phyloP scores from a whole-genome alignment of 768 basidiomycete species.

The Termitomyces sp. region DNA sequence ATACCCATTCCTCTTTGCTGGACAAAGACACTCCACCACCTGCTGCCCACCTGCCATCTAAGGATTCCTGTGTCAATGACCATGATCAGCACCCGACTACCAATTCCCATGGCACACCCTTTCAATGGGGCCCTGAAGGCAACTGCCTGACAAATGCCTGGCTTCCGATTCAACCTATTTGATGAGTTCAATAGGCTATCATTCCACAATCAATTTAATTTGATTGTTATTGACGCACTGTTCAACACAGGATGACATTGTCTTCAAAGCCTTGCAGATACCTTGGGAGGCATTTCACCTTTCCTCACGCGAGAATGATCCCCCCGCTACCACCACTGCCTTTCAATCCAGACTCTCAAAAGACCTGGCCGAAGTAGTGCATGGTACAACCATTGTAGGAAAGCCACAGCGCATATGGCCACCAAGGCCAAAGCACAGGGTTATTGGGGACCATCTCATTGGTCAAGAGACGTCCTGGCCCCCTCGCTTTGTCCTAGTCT shows the following conservation, averaged over 20 bases:
- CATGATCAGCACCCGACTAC: too few relatives aligned
- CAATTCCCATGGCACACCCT: too few relatives aligned
- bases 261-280: too few relatives aligned
- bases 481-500: not conserved
- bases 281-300: too few relatives aligned
- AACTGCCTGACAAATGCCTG: not conserved
- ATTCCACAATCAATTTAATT: too few relatives aligned
- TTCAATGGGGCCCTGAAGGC: not conserved
- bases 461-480: slow-evolving; percentile 1
- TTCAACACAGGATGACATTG: too few relatives aligned
- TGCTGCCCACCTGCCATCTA: too few relatives aligned
- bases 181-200: slow-evolving; percentile 5
- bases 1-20: too few relatives aligned
- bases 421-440: not conserved
- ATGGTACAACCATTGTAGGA: not conserved
- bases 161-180: not conserved
- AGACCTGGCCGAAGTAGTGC: not conserved
- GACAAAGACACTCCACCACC: too few relatives aligned
- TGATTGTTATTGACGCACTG: too few relatives aligned
- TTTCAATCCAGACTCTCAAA: not conserved
- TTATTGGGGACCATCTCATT: slow-evolving; percentile 1
- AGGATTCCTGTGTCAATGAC: not conserved
- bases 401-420: slow-evolving; percentile 2
- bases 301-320: too few relatives aligned
- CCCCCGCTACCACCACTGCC: too few relatives aligned